Base-by-base conservation (phyloP, 139 green algal species). In the Ettlia oleoabundans region DNA sequence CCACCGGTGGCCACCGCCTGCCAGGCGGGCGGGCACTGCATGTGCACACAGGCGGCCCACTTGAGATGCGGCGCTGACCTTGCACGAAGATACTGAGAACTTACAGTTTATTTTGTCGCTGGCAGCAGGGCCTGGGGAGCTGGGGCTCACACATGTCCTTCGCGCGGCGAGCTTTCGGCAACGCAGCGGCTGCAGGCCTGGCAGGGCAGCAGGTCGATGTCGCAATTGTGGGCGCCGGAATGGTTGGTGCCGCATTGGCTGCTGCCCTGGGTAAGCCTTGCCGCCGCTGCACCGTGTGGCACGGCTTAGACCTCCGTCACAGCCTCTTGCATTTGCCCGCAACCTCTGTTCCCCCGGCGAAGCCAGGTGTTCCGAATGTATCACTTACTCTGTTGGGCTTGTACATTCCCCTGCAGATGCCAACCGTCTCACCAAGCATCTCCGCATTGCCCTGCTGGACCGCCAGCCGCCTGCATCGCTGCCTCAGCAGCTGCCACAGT, bases 341-440 rank as follows among this genome's bases (percentile, higher is more conserved):
- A 65, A 65, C 18, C 55, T 65, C n/a, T n/a, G n/a, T n/a, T n/a
- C n/a, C n/a, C n/a, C n/a, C n/a, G n/a, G n/a, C n/a, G n/a, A n/a
- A n/a, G n/a, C n/a, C n/a, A n/a, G n/a, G n/a, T n/a, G n/a, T n/a
- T n/a, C n/a, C n/a, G n/a, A n/a, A n/a, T n/a, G n/a, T n/a, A n/a
- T n/a, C n/a, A n/a, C n/a, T n/a, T n/a, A n/a, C n/a, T n/a, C n/a
- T n/a, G n/a, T n/a, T n/a, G n/a, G n/a, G n/a, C 67, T 19, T 41
- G 8, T 3, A 42, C 32, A 2, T 32, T 33, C 18, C 15, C 19
- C 9, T n/a, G 55, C 41, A 78, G 71, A 35, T 37, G 24, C 41
- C 47, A 78, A 78, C 71, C 71, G 43, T 4, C 71, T 78, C 26
- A 78, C 71, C 18, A 30, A 22, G 7, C 52, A 30, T 21, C 47